These are phyloP conservation scores for Whalleya microplaca DNA, from an alignment of 2,329 filamentous ascomycete genomes.

Conservation along the genomic window DNA sequence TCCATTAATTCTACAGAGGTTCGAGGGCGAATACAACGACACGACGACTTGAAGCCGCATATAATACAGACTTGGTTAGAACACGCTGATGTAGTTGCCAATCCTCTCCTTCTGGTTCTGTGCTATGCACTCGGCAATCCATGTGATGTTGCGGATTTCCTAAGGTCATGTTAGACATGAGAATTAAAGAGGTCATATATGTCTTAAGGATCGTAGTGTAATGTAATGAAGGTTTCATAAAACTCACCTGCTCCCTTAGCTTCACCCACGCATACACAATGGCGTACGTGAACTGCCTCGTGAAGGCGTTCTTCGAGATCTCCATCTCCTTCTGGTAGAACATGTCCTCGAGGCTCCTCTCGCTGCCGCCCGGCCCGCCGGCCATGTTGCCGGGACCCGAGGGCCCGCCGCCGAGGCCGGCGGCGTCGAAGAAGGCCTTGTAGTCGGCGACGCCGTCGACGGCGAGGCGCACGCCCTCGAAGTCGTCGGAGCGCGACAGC, in stretches of 20 bases:
- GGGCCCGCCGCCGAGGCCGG: conserved; percentile 73
- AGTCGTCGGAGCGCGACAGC: conserved; percentile 91
- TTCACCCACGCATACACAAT: conserved; percentile 99
- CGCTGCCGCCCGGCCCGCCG: conserved; percentile 76
- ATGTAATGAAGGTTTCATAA: not conserved
- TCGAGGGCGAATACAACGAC: conserved; percentile 25
- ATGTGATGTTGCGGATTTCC: conserved; percentile 99
- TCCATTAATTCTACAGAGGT: conserved; percentile 52
- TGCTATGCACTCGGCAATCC: conserved; percentile 99
- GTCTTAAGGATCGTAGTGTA: not conserved
- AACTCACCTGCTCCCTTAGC: conserved; percentile 87
- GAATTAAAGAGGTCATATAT: too few species aligned
- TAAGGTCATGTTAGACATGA: conserved; percentile 45
- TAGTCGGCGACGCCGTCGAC: conserved; percentile 94
- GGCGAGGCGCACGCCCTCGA: conserved; percentile 89
- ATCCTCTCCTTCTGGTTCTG: conserved; percentile 99
- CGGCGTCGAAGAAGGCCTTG: conserved; percentile 93
- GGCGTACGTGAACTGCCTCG: conserved; percentile 90
- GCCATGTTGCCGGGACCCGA: conserved; percentile 82
- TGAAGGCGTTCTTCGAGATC: conserved; percentile 92
- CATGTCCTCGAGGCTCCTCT: conserved; percentile 91
- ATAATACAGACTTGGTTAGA: conserved; percentile 65
- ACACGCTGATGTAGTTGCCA: conserved; percentile 98
- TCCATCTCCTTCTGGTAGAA: conserved; percentile 99
- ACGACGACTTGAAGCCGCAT: conserved; percentile 5